Percentiles rank a stretch among this genome's conserved stretches.
phyloP scores from a whole-genome alignment of 305 asterid species.

The Fraxinus angustifolia region DNA sequence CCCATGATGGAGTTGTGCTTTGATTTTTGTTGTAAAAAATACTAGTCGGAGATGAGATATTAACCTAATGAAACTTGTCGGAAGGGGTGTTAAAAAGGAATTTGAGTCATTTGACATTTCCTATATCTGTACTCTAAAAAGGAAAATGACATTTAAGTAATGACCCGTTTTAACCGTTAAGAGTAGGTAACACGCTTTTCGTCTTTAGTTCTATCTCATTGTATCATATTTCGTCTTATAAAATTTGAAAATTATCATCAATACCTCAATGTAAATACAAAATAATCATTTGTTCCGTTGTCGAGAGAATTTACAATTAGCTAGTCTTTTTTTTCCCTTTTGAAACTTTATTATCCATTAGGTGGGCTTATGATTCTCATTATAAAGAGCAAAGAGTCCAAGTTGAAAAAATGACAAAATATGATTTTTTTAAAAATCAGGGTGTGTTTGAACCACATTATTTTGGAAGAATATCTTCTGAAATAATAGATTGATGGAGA shows the following conservation, averaged over 20 bases:
- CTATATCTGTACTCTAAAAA: neutral
- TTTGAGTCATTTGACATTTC: neutral
- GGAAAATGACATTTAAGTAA: neutral
- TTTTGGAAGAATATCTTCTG: too few species aligned
- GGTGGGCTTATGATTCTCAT: neutral
- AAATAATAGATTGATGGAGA: too few species aligned
- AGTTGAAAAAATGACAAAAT: neutral
- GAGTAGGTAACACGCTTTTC: neutral
- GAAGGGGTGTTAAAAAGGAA: neutral
- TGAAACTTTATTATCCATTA: neutral
- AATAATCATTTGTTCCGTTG: neutral
- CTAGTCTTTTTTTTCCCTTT: neutral
- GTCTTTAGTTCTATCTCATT: too few species aligned
- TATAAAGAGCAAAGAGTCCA: neutral
- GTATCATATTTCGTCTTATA: slow-evolving; percentile 12
- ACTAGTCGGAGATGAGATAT: neutral
- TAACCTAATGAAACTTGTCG: neutral
- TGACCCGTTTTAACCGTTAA: too few species aligned
- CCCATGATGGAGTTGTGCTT: neutral
- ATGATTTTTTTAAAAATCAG: neutral
- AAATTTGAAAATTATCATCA: too few species aligned
- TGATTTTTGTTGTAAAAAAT: neutral
- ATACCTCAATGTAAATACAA: neutral
- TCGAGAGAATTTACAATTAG: neutral
- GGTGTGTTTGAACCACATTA: too few species aligned